Percentiles rank a stretch among this genome's conserved stretches.
Conservation (phyloP, 257 asterid species). For the Orobanche coerulescens region DNA sequence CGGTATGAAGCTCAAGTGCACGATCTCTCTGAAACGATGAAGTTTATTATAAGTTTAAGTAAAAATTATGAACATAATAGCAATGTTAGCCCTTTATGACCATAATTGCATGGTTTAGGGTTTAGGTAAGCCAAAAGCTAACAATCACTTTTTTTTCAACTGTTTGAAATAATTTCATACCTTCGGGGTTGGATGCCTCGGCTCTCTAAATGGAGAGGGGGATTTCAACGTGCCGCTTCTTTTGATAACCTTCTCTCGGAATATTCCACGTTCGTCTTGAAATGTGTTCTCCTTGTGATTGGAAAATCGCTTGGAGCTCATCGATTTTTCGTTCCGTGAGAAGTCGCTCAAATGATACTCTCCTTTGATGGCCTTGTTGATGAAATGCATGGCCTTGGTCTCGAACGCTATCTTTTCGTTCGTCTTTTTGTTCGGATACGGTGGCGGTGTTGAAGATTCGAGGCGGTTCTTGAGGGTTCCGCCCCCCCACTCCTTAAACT, state of each 20-base stretch:
- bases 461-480: slow-evolving; percentile 14
- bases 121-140: too few species aligned
- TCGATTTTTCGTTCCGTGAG: slow-evolving; percentile 30
- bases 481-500: slow-evolving; percentile 25
- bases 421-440: slow-evolving; percentile 19
- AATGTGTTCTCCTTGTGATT: slow-evolving; percentile 33
- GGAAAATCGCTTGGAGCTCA: slow-evolving; percentile 24
- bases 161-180: slow-evolving; percentile 20
- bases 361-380: slow-evolving; percentile 78
- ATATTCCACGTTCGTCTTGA: slow-evolving; percentile 23
- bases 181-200: slow-evolving; percentile 52
- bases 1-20: slow-evolving; percentile 22
- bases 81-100: too few species aligned
- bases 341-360: slow-evolving; percentile 57
- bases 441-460: slow-evolving; percentile 13
- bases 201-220: slow-evolving; percentile 51
- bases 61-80: too few species aligned
- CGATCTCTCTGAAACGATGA: slow-evolving; percentile 41
- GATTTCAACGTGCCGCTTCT: slow-evolving; percentile 36
- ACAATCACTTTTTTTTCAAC: neutral
- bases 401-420: slow-evolving; percentile 42
- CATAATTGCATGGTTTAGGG: too few species aligned
- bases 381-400: slow-evolving; percentile 67
- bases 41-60: neutral
- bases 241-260: slow-evolving; percentile 28